These are phyloP conservation scores for Steccherinum ochraceum DNA, from an alignment of 768 basidiomycete species.

Conservation along the genomic window DNA sequence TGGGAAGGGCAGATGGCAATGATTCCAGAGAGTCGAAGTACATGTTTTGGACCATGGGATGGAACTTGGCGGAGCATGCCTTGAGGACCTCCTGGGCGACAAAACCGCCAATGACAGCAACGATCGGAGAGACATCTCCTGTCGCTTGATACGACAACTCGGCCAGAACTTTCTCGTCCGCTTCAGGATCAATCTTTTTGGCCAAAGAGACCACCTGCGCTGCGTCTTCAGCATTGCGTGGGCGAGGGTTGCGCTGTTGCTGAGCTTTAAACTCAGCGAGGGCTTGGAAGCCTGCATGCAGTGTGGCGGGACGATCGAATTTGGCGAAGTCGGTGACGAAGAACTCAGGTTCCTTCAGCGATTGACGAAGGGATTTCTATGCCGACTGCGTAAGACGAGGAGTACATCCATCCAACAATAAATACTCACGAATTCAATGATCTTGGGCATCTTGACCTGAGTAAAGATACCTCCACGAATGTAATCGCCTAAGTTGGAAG, in stretches of 20 bases:
- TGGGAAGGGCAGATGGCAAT: slow-evolving; percentile 66
- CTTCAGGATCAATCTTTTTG: slow-evolving; percentile 69
- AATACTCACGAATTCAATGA: slow-evolving; percentile 80
- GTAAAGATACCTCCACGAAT: slow-evolving; percentile 89
- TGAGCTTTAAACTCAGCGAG: slow-evolving; percentile 70
- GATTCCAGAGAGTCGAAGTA: slow-evolving; percentile 99
- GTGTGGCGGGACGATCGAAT: slow-evolving; percentile 84
- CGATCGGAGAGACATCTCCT: slow-evolving; percentile 85
- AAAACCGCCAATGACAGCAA: slow-evolving; percentile 94
- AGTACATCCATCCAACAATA: neutral
- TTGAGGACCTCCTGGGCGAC: slow-evolving; percentile 98
- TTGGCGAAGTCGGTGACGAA: slow-evolving; percentile 98
- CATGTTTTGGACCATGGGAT: slow-evolving; percentile 89
- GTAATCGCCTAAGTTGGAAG: slow-evolving; percentile 70
- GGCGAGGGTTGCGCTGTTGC: slow-evolving; percentile 66
- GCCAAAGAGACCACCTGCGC: slow-evolving; percentile 63
- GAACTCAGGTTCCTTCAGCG: slow-evolving; percentile 72
- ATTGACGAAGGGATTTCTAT: slow-evolving; percentile 92
- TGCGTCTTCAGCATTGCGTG: slow-evolving; percentile 81
- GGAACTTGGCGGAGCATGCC: slow-evolving; percentile 96
- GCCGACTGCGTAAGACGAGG: neutral
- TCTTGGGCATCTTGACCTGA: slow-evolving; percentile 99
- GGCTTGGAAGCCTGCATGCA: slow-evolving; percentile 94
- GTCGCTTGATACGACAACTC: slow-evolving; percentile 89
- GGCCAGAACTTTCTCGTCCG: slow-evolving; percentile 73